These are phyloP conservation scores for Naganishia friedmannii DNA, from an alignment of 768 basidiomycete genomes.

Conservation along the genomic window DNA sequence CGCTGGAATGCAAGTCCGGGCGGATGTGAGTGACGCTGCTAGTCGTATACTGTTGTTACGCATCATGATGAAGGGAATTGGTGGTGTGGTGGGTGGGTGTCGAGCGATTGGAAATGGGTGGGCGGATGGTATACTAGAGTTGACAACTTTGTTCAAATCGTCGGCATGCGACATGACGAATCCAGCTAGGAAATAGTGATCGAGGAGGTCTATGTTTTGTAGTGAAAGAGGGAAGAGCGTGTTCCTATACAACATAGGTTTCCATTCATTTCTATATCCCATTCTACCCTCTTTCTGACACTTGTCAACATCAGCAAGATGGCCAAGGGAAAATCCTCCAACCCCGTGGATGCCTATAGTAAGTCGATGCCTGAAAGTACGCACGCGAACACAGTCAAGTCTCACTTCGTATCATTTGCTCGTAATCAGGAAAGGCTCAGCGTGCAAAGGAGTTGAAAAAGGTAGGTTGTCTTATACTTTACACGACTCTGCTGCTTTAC, in stretches of 20 bases:
- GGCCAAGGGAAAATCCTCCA: slow-evolving; percentile 76
- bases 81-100: too few species aligned
- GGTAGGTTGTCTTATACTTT: slow-evolving; percentile 55
- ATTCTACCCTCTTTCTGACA: too few species aligned
- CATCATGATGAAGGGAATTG: not conserved
- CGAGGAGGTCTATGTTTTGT: not conserved
- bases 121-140: not conserved
- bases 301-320: slow-evolving; percentile 51
- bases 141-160: not conserved
- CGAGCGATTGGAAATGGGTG: not conserved
- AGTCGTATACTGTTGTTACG: not conserved
- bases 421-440: slow-evolving; percentile 75
- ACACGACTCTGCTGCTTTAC: too few species aligned
- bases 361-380: slow-evolving; percentile 47
- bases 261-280: too few species aligned
- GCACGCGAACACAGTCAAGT: not conserved
- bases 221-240: not conserved
- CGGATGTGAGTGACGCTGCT: not conserved
- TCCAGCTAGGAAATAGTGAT: not conserved
- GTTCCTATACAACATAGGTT: not conserved
- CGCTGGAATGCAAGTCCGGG: not conserved
- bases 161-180: not conserved
- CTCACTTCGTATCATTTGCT: not conserved
- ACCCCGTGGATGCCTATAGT: slow-evolving; percentile 86
- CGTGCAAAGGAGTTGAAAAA: slow-evolving; percentile 90